Evolutionary conservation across 2,329 filamentous ascomycete species (phyloP).

Genomic region (Penicillium janthinellum): DNA sequence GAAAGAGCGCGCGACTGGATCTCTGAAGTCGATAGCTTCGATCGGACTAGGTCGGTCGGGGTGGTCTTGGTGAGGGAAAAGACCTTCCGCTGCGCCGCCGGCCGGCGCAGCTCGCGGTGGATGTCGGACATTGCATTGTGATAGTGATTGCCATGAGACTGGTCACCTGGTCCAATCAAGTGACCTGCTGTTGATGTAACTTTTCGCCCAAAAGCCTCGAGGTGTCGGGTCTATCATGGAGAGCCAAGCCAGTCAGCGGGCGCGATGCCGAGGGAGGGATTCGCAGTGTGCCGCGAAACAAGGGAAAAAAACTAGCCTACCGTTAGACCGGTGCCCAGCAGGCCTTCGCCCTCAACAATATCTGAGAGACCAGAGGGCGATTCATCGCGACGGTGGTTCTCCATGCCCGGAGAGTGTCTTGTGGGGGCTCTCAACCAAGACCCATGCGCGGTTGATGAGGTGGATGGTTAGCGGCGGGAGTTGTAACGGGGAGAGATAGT

Average conservation of each 20-base stretch:
- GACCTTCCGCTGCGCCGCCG: conserved; percentile 81
- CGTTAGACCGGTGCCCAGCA: conserved; percentile 52
- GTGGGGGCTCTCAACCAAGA: conserved; percentile 25
- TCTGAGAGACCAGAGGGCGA: conserved; percentile 47
- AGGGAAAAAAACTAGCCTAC: conserved; percentile 34
- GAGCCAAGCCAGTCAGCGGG: conserved; percentile 15
- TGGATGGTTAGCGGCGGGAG: conserved; percentile 16
- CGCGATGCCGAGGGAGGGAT: conserved; percentile 9
- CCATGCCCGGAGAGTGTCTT: conserved; percentile 39
- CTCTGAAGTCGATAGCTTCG: conserved; percentile 84
- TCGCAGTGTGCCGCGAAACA: conserved; percentile 1
- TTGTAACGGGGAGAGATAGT: conserved; percentile 19
- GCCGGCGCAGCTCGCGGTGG: conserved; percentile 82
- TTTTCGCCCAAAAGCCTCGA: conserved; percentile 92
- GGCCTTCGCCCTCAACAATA: conserved; percentile 46
- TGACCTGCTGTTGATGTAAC: conserved; percentile 91
- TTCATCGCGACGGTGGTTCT: conserved; percentile 49
- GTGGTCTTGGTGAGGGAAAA: conserved; percentile 89
- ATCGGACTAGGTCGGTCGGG: conserved; percentile 91
- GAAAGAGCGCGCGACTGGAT: conserved; percentile 92
- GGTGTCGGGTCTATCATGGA: conserved; percentile 69
- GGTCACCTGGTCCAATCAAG: conserved; percentile 71
- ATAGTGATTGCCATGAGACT: conserved; percentile 65
- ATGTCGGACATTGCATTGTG: conserved; percentile 85
- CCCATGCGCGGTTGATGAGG: conserved; percentile 27